These are phyloP conservation scores for Vigna reflexopilosa DNA, from an alignment of 306 rosid species.

Conservation along the genomic window DNA sequence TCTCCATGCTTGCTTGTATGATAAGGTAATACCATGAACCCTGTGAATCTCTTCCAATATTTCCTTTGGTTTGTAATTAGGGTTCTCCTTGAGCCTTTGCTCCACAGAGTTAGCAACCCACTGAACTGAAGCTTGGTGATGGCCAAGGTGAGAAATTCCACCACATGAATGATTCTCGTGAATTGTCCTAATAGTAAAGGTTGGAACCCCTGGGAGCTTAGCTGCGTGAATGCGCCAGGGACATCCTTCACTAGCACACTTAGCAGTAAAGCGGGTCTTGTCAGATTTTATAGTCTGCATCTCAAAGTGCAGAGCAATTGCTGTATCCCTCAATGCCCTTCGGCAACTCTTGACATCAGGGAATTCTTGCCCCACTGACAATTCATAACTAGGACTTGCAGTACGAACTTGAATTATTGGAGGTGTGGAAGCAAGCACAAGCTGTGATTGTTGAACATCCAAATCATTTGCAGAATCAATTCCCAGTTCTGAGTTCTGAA, in stretches of 20 bases:
- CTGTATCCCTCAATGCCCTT: conserved; percentile 84
- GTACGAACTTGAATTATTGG: conserved; percentile 68
- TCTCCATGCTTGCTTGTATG: conserved; percentile 91
- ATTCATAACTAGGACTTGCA: conserved; percentile 60
- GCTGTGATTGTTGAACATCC: conserved; percentile 55
- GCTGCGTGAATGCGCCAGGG: conserved; percentile 95
- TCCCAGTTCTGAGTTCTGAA: conserved; percentile 69
- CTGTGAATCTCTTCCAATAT: conserved; percentile 86
- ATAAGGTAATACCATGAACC: conserved; percentile 82
- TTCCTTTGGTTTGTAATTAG: conserved; percentile 85
- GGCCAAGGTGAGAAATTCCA: conserved; percentile 84
- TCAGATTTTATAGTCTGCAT: conserved; percentile 87
- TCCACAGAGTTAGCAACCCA: conserved; percentile 90
- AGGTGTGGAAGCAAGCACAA: conserved; percentile 39
- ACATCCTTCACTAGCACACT: conserved; percentile 84
- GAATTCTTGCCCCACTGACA: conserved; percentile 79
- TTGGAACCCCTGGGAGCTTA: conserved; percentile 87
- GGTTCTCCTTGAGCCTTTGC: conserved; percentile 78
- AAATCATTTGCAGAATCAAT: conserved; percentile 64
- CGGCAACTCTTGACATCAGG: conserved; percentile 88
- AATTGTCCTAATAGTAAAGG: conserved; percentile 81
- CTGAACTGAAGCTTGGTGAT: conserved; percentile 90
- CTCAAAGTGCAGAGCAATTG: conserved; percentile 83
- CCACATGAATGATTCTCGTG: conserved; percentile 80
- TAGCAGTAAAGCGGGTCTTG: conserved; percentile 89